phyloP scores from a whole-genome alignment of 371 early-diverging fungal genomes.

The Mortierella sp. region DNA sequence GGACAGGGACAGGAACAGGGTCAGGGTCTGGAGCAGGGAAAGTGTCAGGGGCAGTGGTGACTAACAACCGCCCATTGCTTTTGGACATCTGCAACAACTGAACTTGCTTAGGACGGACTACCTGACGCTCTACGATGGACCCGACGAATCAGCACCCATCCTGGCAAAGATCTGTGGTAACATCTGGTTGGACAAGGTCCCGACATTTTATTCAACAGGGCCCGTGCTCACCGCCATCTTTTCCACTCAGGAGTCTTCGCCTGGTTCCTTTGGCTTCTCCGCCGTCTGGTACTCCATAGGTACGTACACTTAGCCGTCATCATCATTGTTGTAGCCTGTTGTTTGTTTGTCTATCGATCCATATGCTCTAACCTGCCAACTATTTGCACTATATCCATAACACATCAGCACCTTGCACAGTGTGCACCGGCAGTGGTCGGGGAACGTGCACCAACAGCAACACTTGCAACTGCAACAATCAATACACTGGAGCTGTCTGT shows the following conservation, averaged over 20 bases:
- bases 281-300: conserved; percentile 44
- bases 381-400: not conserved
- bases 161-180: conserved; percentile 50
- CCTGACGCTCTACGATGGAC: conserved; percentile 53
- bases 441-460: conserved; percentile 47
- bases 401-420: conserved; percentile 41
- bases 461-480: conserved; percentile 31
- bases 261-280: conserved; percentile 48
- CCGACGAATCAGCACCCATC: conserved; percentile 30
- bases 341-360: not conserved
- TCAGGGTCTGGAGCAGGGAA: too few relatives aligned
- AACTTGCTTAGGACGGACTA: conserved; percentile 42
- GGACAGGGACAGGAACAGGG: too few relatives aligned
- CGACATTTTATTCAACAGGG: conserved; percentile 49
- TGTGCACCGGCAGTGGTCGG: conserved; percentile 34
- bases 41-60: not conserved
- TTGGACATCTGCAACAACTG: not conserved
- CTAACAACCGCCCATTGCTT: not conserved
- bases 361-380: not conserved
- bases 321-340: not conserved
- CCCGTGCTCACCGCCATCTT: conserved; percentile 49
- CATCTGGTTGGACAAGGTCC: conserved; percentile 18
- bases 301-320: conserved; percentile 9
- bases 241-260: conserved; percentile 26
- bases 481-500: conserved; percentile 39